Conservation (phyloP, 2,329 filamentous ascomycete genomes). For the Aspergillus ochraceus region DNA sequence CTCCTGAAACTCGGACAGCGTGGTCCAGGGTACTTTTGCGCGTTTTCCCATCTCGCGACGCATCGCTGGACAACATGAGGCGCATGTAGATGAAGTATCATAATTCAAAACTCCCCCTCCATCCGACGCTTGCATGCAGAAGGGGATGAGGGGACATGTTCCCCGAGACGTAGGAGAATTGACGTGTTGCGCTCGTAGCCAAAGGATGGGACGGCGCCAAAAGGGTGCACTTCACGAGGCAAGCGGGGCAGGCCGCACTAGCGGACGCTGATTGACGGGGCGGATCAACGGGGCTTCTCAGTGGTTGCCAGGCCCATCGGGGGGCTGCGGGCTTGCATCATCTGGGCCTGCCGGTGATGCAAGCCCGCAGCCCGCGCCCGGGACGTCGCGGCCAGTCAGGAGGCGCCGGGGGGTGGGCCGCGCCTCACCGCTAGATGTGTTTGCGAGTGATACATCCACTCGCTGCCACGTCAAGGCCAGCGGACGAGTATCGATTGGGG, state of each 20-base stretch:
- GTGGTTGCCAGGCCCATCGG: neutral
- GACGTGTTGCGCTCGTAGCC: slow-evolving; percentile 21
- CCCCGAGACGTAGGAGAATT: slow-evolving; percentile 15
- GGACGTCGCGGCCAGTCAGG: neutral
- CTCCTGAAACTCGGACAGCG: slow-evolving; percentile 2
- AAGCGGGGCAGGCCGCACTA: slow-evolving; percentile 10
- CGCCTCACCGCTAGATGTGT: slow-evolving; percentile 21
- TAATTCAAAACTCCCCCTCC: neutral
- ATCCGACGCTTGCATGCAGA: neutral
- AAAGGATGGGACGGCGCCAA: slow-evolving; percentile 12
- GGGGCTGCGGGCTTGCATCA: slow-evolving; percentile 13
- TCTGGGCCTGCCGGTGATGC: slow-evolving; percentile 13
- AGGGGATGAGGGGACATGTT: slow-evolving; percentile 5
- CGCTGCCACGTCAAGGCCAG: slow-evolving; percentile 22
- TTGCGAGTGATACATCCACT: slow-evolving; percentile 12
- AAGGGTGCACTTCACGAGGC: slow-evolving; percentile 15
- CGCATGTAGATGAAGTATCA: neutral
- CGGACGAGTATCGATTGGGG: slow-evolving; percentile 1
- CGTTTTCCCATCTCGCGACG: neutral
- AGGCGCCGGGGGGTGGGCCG: neutral
- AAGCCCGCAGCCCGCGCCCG: slow-evolving; percentile 2
- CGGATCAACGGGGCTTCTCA: neutral
- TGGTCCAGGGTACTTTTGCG: slow-evolving; percentile 1
- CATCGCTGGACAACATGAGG: neutral
- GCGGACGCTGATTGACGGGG: slow-evolving; percentile 4